phyloP scores from a whole-genome alignment of 306 rosid genomes.

The Pterocarpus macrocarpus region DNA sequence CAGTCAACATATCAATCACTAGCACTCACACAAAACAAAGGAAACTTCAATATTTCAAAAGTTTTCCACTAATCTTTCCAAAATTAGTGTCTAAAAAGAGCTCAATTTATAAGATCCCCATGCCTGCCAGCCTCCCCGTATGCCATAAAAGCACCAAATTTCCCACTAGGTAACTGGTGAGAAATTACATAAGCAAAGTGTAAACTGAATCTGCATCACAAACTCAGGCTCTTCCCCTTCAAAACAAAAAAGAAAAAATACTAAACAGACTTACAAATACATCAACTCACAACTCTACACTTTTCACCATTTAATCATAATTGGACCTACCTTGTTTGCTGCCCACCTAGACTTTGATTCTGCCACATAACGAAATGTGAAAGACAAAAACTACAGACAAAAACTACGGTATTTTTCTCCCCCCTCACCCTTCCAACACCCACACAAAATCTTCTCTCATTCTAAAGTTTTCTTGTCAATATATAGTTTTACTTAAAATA shows the following conservation, averaged over 20 bases:
- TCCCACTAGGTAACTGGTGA: background rate
- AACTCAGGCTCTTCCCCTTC: background rate
- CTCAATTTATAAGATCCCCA: background rate
- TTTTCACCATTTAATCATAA: no score
- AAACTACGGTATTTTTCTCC: no score
- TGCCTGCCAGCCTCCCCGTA: background rate
- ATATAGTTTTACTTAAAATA: background rate
- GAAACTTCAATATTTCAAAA: background rate
- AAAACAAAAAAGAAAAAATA: background rate
- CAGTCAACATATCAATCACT: constrained; percentile 14
- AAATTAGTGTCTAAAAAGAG: constrained; percentile 10
- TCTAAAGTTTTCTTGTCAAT: background rate
- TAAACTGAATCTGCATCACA: background rate
- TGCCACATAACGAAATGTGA: no score
- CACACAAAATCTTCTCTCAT: no score
- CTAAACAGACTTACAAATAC: no score
- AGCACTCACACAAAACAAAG: constrained; percentile 25
- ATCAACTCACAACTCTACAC: no score
- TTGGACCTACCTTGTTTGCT: no score
- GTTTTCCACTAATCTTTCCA: background rate
- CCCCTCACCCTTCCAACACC: no score
- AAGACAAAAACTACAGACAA: no score
- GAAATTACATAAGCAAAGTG: constrained; percentile 5
- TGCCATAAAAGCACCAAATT: background rate
- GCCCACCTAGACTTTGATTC: no score